phyloP scores from a whole-genome alignment of 208 protist species.

The Crithidia bombi region DNA sequence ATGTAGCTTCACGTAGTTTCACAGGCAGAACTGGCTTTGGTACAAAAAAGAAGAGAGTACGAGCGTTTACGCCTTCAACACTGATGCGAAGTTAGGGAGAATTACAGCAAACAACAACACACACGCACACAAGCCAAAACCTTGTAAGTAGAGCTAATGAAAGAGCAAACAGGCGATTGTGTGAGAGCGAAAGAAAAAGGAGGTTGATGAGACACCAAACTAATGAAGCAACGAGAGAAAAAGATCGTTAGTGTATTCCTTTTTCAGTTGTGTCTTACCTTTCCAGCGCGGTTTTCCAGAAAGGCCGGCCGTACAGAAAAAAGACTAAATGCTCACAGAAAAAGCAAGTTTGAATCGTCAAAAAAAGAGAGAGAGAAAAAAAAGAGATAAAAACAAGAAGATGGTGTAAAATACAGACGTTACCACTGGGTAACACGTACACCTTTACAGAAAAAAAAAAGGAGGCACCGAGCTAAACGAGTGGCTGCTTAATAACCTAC shows the following conservation, averaged over 20 bases:
- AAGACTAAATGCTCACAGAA: not conserved
- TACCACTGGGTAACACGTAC: too few species aligned
- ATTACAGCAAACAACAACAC: too few species aligned
- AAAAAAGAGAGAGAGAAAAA: not conserved
- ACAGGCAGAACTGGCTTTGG: not conserved
- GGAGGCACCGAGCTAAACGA: not conserved
- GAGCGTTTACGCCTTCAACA: too few species aligned
- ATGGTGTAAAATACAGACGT: constrained; percentile 4
- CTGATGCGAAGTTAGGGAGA: too few species aligned
- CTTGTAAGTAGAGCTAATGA: not conserved
- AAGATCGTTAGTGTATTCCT: not conserved
- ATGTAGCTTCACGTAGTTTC: too few species aligned
- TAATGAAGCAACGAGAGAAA: not conserved
- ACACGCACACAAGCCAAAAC: too few species aligned
- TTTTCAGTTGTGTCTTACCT: not conserved
- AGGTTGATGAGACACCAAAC: not conserved
- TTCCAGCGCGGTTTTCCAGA: too few species aligned
- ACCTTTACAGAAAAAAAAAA: constrained; percentile 16
- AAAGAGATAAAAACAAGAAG: constrained; percentile 15
- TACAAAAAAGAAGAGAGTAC: not conserved
- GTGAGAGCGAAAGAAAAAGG: not conserved
- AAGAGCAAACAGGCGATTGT: not conserved
- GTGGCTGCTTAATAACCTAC: too few species aligned
- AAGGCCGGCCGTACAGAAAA: not conserved
- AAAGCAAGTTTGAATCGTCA: not conserved